Conservation (phyloP, 2,329 filamentous ascomycete genomes). For the Hawksworthiomyces lignivorus region DNA sequence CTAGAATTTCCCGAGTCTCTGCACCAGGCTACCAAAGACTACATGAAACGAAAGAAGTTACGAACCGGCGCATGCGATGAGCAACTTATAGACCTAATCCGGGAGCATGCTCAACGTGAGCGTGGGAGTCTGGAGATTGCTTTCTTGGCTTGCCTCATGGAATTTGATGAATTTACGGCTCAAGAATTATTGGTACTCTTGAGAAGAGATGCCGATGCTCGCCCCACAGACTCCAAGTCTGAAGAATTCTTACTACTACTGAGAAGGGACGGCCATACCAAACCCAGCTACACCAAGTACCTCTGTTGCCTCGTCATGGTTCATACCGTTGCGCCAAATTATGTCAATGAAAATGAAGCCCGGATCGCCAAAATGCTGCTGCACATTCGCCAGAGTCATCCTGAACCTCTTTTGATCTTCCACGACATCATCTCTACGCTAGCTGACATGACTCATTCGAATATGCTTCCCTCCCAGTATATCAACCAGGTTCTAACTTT, state of each 20-base stretch:
- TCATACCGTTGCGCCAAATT: constrained; percentile 1
- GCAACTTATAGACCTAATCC: constrained; percentile 22
- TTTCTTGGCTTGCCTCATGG: constrained; percentile 9
- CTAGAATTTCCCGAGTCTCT: background rate
- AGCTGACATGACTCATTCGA: constrained; percentile 1
- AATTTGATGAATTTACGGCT: constrained; percentile 4
- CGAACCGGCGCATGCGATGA: constrained; percentile 4
- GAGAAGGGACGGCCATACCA: background rate
- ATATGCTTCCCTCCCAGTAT: constrained; percentile 10
- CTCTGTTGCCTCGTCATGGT: constrained; percentile 8
- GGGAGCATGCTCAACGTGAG: constrained; percentile 7
- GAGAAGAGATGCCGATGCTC: background rate
- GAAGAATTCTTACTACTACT: too few species aligned
- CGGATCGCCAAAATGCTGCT: constrained; percentile 1
- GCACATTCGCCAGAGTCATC: constrained; percentile 1
- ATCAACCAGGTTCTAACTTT: constrained; percentile 10
- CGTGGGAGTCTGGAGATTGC: constrained; percentile 7
- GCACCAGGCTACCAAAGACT: constrained; percentile 4
- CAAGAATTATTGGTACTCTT: too few species aligned
- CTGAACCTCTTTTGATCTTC: constrained; percentile 7
- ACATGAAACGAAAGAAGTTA: constrained; percentile 2
- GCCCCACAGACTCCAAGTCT: background rate
- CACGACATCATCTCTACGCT: constrained; percentile 3
- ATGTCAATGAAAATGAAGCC: constrained; percentile 5
- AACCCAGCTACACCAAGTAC: constrained; percentile 5